phyloP scores from a whole-genome alignment of 805 yeast species.

The Scheffersomyces lignosus region DNA sequence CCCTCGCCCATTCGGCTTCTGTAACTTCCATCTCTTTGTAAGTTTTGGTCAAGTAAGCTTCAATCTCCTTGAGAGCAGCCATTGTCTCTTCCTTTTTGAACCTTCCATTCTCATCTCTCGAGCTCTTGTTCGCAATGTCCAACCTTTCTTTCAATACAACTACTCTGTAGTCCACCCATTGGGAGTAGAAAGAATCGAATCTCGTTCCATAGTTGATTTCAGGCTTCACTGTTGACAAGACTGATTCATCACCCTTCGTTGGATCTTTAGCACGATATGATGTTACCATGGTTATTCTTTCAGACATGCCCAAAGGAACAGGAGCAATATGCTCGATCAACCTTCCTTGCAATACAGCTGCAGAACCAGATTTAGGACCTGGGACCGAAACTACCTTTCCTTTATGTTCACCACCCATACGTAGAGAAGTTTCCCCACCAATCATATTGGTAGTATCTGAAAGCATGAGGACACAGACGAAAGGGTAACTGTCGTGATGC shows the following conservation, averaged over 20 bases:
- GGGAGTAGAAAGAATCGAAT: conserved; percentile 35
- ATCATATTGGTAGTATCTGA: conserved; percentile 58
- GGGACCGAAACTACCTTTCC: conserved; percentile 11
- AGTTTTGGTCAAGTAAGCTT: conserved; percentile 22
- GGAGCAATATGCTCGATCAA: conserved; percentile 48
- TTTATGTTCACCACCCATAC: conserved; percentile 37
- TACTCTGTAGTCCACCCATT: conserved; percentile 35
- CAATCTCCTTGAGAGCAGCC: conserved; percentile 22
- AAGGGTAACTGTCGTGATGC: conserved; percentile 66
- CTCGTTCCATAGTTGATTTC: conserved; percentile 37
- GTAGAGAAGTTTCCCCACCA: conserved; percentile 60
- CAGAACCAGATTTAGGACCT: conserved; percentile 51
- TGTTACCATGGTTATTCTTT: conserved; percentile 45
- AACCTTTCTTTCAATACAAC: conserved; percentile 26
- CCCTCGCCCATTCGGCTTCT: conserved; percentile 15
- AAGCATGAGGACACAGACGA: conserved; percentile 64
- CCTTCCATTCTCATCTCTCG: conserved; percentile 11
- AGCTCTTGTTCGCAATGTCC: conserved; percentile 15
- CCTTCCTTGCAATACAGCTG: conserved; percentile 50
- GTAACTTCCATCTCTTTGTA: conserved; percentile 33
- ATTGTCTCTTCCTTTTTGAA: conserved; percentile 25
- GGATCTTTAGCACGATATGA: conserved; percentile 37
- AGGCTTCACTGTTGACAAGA: conserved; percentile 38
- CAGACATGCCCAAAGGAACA: conserved; percentile 38
- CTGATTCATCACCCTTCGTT: conserved; percentile 27